Evolutionary conservation across 2,329 filamentous ascomycete genomes (phyloP).

Genomic region (Myriosclerotinia scirpicola): DNA sequence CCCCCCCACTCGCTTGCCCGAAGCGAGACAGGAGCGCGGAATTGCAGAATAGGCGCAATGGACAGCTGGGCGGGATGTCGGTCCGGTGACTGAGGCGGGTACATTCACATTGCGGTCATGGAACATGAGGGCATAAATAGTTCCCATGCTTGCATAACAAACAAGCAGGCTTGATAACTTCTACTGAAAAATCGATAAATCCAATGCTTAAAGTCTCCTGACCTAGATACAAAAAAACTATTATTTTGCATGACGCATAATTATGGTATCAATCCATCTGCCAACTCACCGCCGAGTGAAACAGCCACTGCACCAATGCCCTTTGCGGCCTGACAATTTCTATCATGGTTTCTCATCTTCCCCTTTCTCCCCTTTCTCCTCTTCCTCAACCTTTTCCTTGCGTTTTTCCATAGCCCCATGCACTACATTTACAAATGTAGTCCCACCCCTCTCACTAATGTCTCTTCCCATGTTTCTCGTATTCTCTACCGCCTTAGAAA

Average conservation of each 20-base stretch:
- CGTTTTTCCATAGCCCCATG: conserved; percentile 30
- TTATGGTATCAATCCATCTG: conserved; percentile 6
- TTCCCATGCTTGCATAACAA: not conserved
- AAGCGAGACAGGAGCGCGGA: too few relatives aligned
- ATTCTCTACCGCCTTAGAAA: conserved; percentile 34
- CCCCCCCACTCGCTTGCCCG: not conserved
- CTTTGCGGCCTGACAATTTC: not conserved
- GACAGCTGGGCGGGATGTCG: too few relatives aligned
- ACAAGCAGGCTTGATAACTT: not conserved
- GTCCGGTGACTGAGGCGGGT: not conserved
- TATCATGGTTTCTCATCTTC: not conserved
- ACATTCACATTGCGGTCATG: not conserved
- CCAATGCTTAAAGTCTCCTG: not conserved
- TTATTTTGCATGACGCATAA: not conserved
- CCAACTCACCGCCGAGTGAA: not conserved
- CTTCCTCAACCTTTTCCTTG: conserved; percentile 28
- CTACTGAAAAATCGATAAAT: not conserved
- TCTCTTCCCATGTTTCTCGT: conserved; percentile 24
- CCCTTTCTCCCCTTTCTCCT: not conserved
- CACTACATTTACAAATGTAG: conserved; percentile 24
- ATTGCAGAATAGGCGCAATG: not conserved
- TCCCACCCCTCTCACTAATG: conserved; percentile 9
- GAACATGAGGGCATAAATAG: not conserved
- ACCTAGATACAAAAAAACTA: not conserved
- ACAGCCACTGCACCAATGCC: not conserved